These are phyloP conservation scores for Parasarocladium wereldwijsianum DNA, from an alignment of 2,329 filamentous ascomycete species.

Conservation along the genomic window DNA sequence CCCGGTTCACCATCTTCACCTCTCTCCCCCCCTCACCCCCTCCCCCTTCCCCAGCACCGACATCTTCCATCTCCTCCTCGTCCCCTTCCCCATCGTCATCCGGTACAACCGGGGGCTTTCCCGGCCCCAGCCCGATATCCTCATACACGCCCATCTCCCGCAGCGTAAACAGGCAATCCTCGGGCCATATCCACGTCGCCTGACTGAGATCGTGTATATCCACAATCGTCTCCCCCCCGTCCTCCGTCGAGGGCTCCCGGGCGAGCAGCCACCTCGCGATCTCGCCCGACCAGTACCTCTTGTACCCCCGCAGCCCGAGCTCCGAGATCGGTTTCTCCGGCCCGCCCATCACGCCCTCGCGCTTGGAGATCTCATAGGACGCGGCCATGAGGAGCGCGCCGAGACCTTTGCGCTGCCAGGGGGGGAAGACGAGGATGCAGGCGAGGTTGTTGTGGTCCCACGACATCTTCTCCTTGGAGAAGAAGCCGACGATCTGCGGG, in stretches of 20 bases:
- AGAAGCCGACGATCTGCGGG: constrained; percentile 70
- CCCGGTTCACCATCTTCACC: constrained; percentile 23
- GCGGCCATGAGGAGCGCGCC: constrained; percentile 83
- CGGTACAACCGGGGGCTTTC: constrained; percentile 15
- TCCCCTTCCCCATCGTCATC: constrained; percentile 9
- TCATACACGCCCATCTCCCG: constrained; percentile 64
- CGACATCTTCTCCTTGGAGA: constrained; percentile 96
- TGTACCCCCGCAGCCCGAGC: constrained; percentile 69
- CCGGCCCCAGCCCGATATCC: constrained; percentile 35
- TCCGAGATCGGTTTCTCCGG: constrained; percentile 90
- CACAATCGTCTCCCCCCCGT: constrained; percentile 29
- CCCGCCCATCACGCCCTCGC: constrained; percentile 73
- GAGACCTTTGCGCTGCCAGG: constrained; percentile 83
- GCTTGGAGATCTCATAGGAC: constrained; percentile 78
- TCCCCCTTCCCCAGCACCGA: constrained; percentile 7
- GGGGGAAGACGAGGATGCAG: constrained; percentile 90
- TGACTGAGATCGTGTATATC: constrained; percentile 59
- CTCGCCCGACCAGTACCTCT: constrained; percentile 73
- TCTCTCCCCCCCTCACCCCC: constrained; percentile 15
- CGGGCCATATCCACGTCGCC: constrained; percentile 68
- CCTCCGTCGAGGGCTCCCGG: constrained; percentile 15
- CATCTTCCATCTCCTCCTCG: constrained; percentile 7
- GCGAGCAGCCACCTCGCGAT: constrained; percentile 55
- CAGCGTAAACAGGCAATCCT: constrained; percentile 68
- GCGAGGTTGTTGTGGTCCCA: constrained; percentile 98